Conservation (phyloP, 2,329 filamentous ascomycete genomes). For the Stemphylium beticola region DNA sequence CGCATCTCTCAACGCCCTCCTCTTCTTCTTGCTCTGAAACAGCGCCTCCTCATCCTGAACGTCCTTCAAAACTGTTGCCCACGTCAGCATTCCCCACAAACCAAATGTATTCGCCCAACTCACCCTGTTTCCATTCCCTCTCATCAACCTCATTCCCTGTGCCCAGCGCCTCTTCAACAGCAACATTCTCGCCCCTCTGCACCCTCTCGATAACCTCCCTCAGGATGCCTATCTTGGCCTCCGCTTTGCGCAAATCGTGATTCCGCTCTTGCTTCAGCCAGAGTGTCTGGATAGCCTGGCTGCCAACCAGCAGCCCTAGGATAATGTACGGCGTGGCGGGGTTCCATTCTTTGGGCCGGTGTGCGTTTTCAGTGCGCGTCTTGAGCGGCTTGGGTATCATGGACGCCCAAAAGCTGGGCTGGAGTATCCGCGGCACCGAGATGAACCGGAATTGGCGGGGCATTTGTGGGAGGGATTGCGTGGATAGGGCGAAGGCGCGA, state of each 20-base stretch:
- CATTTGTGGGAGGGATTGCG: conserved; percentile 18
- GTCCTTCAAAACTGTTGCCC: conserved; percentile 64
- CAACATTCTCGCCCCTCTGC: conserved; percentile 51
- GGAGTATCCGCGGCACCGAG: conserved; percentile 44
- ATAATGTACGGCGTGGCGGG: conserved; percentile 72
- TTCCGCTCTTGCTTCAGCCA: conserved; percentile 76
- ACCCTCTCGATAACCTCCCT: conserved; percentile 69
- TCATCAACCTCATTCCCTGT: conserved; percentile 78
- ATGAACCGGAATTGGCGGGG: conserved; percentile 17
- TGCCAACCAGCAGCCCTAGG: conserved; percentile 80
- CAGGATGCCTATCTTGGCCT: conserved; percentile 77
- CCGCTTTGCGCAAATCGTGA: conserved; percentile 75
- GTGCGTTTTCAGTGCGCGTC: conserved; percentile 1
- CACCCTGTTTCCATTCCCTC: conserved; percentile 86
- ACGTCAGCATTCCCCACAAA: too few species aligned
- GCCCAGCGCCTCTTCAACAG: conserved; percentile 82
- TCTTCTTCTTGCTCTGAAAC: conserved; percentile 54
- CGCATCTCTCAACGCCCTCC: conserved; percentile 32
- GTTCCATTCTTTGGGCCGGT: conserved; percentile 50
- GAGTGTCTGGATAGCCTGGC: conserved; percentile 94
- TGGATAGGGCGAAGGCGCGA: conserved; percentile 31
- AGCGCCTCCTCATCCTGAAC: conserved; percentile 68
- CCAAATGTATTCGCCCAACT: conserved; percentile 40
- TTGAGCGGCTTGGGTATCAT: conserved; percentile 45
- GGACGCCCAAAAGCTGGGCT: conserved; percentile 48